Percentiles rank a stretch among this genome's conserved stretches.
Conservation (phyloP, 371 early-diverging fungal genomes). For the Thermomucor indicae-seudaticae region DNA sequence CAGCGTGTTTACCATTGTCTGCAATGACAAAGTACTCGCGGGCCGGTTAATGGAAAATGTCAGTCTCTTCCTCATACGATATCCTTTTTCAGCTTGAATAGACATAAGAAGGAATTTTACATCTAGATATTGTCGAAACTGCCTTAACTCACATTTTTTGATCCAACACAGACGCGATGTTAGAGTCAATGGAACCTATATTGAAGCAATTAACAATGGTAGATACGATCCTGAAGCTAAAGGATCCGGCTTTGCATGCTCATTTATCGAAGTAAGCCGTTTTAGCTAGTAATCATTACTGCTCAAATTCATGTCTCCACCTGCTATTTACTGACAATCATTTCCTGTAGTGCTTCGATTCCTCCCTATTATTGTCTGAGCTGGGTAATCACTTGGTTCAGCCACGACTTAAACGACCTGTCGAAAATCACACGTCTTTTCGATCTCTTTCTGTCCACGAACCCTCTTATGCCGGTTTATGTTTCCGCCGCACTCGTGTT, state of each 20-base stretch:
- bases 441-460: slow-evolving; percentile 70
- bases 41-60: slow-evolving; percentile 49
- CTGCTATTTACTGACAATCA: no score
- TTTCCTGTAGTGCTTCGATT: slow-evolving; percentile 43
- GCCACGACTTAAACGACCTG: slow-evolving; percentile 68
- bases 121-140: neutral
- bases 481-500: slow-evolving; percentile 65
- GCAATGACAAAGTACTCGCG: slow-evolving; percentile 51
- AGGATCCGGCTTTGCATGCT: slow-evolving; percentile 45
- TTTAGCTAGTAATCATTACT: neutral
- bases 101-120: no score
- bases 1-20: slow-evolving; percentile 50
- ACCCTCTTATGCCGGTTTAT: slow-evolving; percentile 75
- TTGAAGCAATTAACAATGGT: slow-evolving; percentile 53
- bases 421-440: slow-evolving; percentile 59
- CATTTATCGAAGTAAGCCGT: slow-evolving; percentile 44
- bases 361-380: slow-evolving; percentile 78
- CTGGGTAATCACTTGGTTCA: slow-evolving; percentile 88
- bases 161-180: slow-evolving; percentile 59
- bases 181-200: slow-evolving; percentile 50
- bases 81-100: slow-evolving; percentile 30
- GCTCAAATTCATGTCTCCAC: no score
- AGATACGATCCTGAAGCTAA: slow-evolving; percentile 43
- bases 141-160: slow-evolving; percentile 3
- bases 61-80: slow-evolving; percentile 59